phyloP scores from a whole-genome alignment of 148 eudicot species.

The Amaranthus hypochondriacus region DNA sequence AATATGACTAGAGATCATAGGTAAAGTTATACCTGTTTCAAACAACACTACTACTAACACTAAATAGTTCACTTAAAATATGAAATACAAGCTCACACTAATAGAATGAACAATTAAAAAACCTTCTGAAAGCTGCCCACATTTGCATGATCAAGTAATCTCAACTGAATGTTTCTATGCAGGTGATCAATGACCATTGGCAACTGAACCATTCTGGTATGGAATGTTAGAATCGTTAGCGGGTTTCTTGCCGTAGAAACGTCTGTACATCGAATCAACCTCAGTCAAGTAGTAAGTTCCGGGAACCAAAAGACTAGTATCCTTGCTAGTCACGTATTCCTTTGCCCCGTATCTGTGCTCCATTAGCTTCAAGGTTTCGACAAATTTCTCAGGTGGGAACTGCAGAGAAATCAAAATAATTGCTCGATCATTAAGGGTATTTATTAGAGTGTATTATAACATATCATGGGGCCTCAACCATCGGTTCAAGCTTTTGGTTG shows the following conservation, averaged over 20 bases:
- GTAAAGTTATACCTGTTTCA: not conserved
- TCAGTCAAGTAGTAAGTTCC: conserved; percentile 80
- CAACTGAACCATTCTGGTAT: conserved; percentile 34
- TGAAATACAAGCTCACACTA: conserved; percentile 13
- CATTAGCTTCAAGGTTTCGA: conserved; percentile 75
- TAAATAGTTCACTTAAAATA: not conserved
- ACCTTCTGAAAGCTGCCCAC: not conserved
- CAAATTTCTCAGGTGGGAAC: conserved; percentile 79
- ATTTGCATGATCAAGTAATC: conserved; percentile 18
- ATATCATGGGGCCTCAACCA: too few species aligned
- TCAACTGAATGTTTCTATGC: conserved; percentile 10
- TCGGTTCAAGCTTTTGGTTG: too few species aligned
- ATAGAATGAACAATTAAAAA: conserved; percentile 14
- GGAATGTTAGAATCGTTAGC: conserved; percentile 1
- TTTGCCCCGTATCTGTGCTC: conserved; percentile 84
- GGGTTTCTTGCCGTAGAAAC: conserved; percentile 63
- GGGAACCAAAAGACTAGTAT: conserved; percentile 53
- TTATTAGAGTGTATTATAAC: too few species aligned
- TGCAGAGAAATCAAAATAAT: conserved; percentile 22
- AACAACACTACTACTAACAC: conserved; percentile 12
- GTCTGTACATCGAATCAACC: conserved; percentile 67
- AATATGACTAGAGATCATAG: not conserved
- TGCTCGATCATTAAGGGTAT: too few species aligned
- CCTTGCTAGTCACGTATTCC: conserved; percentile 84
- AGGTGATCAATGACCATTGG: conserved; percentile 50